phyloP scores from a whole-genome alignment of 352 stramenopile genomes.

The Globisporangium spiculum region DNA sequence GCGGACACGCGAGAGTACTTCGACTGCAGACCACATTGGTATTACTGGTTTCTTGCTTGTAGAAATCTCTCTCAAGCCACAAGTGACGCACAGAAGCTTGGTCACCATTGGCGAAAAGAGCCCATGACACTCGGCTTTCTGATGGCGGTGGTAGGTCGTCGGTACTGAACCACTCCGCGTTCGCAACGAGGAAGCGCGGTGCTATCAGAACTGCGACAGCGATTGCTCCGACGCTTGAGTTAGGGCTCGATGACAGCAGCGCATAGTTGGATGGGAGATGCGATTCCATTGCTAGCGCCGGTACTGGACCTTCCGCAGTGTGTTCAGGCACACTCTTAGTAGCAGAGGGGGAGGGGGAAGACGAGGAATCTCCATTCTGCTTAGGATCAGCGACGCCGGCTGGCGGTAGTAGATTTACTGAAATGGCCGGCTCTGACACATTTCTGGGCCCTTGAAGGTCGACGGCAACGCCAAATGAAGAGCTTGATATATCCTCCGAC shows the following conservation, averaged over 20 bases:
- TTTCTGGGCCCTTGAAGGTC: background rate
- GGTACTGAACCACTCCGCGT: background rate
- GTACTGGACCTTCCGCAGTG: background rate
- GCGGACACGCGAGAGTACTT: background rate
- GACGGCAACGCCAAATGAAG: background rate
- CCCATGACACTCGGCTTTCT: no score
- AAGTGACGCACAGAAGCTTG: background rate
- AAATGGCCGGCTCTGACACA: no score
- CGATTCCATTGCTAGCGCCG: background rate
- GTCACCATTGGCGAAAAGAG: background rate
- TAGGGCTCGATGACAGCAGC: background rate
- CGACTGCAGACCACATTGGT: background rate
- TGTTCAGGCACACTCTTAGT: background rate
- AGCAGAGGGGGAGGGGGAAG: background rate
- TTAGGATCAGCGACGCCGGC: background rate
- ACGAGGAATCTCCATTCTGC: background rate
- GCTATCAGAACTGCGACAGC: background rate
- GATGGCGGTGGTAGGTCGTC: background rate
- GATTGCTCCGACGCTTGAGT: background rate
- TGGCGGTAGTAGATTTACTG: background rate
- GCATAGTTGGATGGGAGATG: background rate
- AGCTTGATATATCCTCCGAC: background rate
- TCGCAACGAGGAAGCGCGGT: conserved; percentile 1
- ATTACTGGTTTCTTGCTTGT: background rate
- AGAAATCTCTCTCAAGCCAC: background rate